Base-by-base conservation (phyloP, 176 grass and related monocot genomes). In the Triticum monococcum region DNA sequence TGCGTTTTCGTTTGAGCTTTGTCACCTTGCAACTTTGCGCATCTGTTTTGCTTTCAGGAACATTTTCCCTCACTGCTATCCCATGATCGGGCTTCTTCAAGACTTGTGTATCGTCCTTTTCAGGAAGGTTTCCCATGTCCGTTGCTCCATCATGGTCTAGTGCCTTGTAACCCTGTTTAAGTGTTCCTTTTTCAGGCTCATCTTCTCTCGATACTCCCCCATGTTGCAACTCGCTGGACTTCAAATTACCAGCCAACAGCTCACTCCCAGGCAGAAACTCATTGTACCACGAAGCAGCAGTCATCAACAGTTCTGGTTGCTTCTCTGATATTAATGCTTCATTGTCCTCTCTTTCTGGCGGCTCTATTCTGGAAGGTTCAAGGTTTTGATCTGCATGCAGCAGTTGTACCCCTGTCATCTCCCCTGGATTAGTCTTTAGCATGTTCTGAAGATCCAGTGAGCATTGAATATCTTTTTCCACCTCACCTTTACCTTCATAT, bases 381-480 rank as follows among this genome's bases (percentile, higher is more conserved):
- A 52, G 43, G 22, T 78, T 68, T 41, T 69, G 22, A 9, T 68
- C 28, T 28, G 45, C 38, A 9, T 18, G 31, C 63, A 16, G n/a
- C 54, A 56, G 14, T 24, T 85, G 43, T 12, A 78, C 5, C 9
- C 45, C 73, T 78, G 14, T 78, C 62, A 56, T 48, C 31, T 38
- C 73, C 9, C 20, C n/a, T 11, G 0, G 13, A 70, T 83, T 82
- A 5, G 68, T 83, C 48, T 82, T 57, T 45, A 35, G 8, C 22
- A 59, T 26, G 10, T 63, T 62, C 22, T 78, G 48, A 70, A n/a
- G 52, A 78, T 63, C 50, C 37, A 83, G 25, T 63, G 74, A 71
- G 64, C 50, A 78, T 41, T 62, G 69, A 18, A 40, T 88, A 54
- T 61, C 63, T 71, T 88, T 67, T 88, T 79, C 64, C 64, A 88